Base-by-base conservation (phyloP, 2,329 filamentous ascomycete species). In the Phialocephala sp. region DNA sequence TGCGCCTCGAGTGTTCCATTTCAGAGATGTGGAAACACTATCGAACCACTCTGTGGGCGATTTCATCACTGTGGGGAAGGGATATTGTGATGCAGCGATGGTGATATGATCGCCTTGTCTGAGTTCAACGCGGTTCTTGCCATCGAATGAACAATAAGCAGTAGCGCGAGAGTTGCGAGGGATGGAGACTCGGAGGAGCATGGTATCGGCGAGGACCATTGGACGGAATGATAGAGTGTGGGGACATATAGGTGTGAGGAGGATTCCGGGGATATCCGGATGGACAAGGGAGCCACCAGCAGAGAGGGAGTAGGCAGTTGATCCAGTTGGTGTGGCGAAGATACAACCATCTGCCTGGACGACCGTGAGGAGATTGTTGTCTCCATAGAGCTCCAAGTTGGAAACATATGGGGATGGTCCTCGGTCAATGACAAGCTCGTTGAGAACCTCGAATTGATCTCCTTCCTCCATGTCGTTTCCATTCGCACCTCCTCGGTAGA, bases 261-360 rank as follows among this genome's bases (percentile, higher is more conserved):
- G 89, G 73, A 99, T 97, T 72, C 94, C 95, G 15, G 95, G 95
- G 67, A 99, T 97, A 76, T 97, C 94, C 0, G 95, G 95, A 77
- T 98, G 94, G 65, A 98, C 94, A 55, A 99, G 89, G 24, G 93
- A 96, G 72, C 95, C 95, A 67, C 95, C 95, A 18, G 95, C 95
- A 12, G 94, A 97, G 36, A 99, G 88, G 1, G 94, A 97, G 79
- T 99, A 99, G 36, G 95, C 95, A 3, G 95, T 99, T 66, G 91
- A 93, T 65, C 91, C 95, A 36, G 95, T 99, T 1, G 95, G 95
- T 0, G 95, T 99, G 55, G 92, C 96, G 79, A 99, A 97, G 76
- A 99, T 99, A 81, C 94, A 97, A 63, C 95, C 95, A 75, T 99
- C 95, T 39, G 95, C 95, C 80, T 97, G 94, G 57, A 99, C 92